Base-by-base conservation (phyloP, 2,329 filamentous ascomycete genomes). In the Dendrostoma leiphaemia region DNA sequence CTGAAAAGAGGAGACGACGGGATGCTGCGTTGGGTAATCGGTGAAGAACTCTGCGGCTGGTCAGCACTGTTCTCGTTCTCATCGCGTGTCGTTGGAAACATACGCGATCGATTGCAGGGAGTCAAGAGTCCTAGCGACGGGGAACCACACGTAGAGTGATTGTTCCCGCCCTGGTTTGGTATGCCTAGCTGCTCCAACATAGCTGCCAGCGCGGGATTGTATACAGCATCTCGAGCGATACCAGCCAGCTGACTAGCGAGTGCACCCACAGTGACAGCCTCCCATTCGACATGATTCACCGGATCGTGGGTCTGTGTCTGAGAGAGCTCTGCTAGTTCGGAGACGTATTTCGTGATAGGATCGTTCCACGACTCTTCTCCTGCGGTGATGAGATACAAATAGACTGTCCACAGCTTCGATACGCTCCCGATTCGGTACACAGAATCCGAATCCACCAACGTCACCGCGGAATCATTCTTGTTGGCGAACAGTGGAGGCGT, bases 331-430 rank as follows among this genome's bases (percentile, higher is more conserved):
- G 58, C 61, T 48, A 77, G 67, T 60, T 77, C 74, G 0, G 74
- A 72, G 12, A 76, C 61, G 50, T 71, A 74, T 23, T 69, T 67
- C 1, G 73, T 74, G 49, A 77, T 68, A 6, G 72, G 69, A 4
- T 70, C 65, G 35, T 71, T 68, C 62, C 71, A 76, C 29, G 66
- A 61, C 15, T 60, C 55, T 50, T 74, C 69, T 1, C 75, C 73
- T n/a, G 66, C 65, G 53, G 74, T 67, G 13, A 67, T 64, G 17
- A 78, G 64, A 56, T 72, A 73, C 6, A 67, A 67, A 49, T 72
- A 74, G 2, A 76, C 67, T 3, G 70, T 74, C 56, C 75, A 69
- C 6, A 76, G 61, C 61, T 80, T 79, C 9, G 74, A 74, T 10
- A 78, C 62, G 57, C 75, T 78, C 13, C 66, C 71, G 4, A 74